These are phyloP conservation scores for Albizia julibrissin DNA, from an alignment of 306 rosid species.

Conservation along the genomic window DNA sequence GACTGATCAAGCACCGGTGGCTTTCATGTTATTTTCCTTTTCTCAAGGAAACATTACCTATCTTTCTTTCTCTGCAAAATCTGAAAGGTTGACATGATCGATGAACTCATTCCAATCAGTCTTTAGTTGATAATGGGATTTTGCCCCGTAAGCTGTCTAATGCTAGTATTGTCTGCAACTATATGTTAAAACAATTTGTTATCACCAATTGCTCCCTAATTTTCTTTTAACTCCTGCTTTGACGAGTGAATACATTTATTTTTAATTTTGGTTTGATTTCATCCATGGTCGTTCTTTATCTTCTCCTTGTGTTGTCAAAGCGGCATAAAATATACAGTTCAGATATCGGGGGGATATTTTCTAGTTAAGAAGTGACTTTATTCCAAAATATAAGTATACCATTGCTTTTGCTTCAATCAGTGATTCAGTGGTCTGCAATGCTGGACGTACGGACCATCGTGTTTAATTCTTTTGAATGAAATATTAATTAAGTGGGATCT, in stretches of 20 bases:
- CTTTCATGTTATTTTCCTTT: neutral
- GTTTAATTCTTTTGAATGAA: neutral
- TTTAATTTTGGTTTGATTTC: neutral
- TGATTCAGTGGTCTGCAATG: neutral
- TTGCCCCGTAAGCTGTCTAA: neutral
- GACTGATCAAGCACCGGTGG: neutral
- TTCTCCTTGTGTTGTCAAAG: neutral
- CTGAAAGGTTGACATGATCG: neutral
- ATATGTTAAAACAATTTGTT: neutral
- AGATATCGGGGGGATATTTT: neutral
- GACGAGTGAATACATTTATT: too few species aligned
- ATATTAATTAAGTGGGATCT: neutral
- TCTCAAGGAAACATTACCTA: neutral
- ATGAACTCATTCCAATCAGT: neutral
- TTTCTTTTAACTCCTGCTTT: too few species aligned
- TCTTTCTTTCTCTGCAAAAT: neutral
- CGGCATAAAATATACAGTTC: neutral
- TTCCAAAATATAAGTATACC: slow-evolving; percentile 4
- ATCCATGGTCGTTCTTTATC: neutral
- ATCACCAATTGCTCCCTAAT: too few species aligned
- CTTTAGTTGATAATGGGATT: neutral
- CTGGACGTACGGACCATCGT: neutral
- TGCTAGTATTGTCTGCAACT: neutral
- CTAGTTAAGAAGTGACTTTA: neutral
- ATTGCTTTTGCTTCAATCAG: neutral